Base-by-base conservation (phyloP, 805 yeast species). In the Suhomyces prunicola region DNA sequence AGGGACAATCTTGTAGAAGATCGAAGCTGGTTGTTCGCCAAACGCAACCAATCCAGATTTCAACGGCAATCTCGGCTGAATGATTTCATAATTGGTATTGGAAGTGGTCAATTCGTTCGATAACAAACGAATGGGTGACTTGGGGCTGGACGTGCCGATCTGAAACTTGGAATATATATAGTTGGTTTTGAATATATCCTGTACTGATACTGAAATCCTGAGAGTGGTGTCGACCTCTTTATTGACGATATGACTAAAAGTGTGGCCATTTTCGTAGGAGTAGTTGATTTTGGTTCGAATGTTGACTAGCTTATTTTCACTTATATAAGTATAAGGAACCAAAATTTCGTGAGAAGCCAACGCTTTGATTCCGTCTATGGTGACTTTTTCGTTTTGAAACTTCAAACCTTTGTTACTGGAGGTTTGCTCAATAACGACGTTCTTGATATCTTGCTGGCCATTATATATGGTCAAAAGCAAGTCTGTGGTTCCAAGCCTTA, bases 181-280 rank as follows among this genome's bases (percentile, higher is more conserved):
- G 15, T 78, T 65, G 2, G 79, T 66, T 57, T 83, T 81, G 72
- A 88, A 88, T 9, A 85, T 83, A 64, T 90, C 96, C 60, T 88
- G 93, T 2, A 88, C 96, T 2, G 90, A 84, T 0, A 88, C 94
- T 0, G 90, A 85, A 6, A 88, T 70, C 5, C 81, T 74, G 39
- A 89, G 71, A 0, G 81, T 68, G 5, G 84, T 80, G 54, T 86
- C 85, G 5, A 87, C 62, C 40, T 69, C 71, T 5, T 69, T 61
- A 17, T 62, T 63, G 9, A 72, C 49, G 36, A 46, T 9, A 56
- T 68, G 64, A 48, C 60, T 51, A 57, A 59, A 66, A 5, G 19
- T 46, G 24, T 57, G 62, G 5, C 54, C 56, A 4, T 57, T 61
- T 6, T 64, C 60, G 5, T 55, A 51, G 9, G 54, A 46, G 50